These are phyloP conservation scores for Fragaria iinumae DNA, from an alignment of 306 rosid genomes.

Conservation along the genomic window DNA sequence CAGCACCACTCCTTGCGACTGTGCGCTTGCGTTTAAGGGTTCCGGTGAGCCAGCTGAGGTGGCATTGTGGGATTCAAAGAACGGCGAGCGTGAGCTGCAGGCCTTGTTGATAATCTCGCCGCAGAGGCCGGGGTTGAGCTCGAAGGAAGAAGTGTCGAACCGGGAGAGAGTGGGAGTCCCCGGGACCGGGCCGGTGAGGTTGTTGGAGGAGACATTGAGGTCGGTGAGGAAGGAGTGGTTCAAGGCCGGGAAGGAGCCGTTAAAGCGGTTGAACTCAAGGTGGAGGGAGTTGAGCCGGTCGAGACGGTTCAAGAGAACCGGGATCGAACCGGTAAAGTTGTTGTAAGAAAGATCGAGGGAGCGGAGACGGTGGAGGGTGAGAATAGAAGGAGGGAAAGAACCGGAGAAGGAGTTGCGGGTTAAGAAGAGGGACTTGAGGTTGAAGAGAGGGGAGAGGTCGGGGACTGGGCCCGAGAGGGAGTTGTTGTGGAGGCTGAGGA, in stretches of 20 bases:
- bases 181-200: slow-evolving; percentile 68
- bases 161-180: slow-evolving; percentile 44
- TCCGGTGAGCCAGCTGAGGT: slow-evolving; percentile 23
- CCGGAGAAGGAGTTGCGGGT: slow-evolving; percentile 61
- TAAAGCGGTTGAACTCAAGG: slow-evolving; percentile 58
- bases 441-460: slow-evolving; percentile 56
- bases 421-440: slow-evolving; percentile 66
- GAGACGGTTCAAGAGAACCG: slow-evolving; percentile 35
- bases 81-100: slow-evolving; percentile 45
- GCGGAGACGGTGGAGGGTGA: slow-evolving; percentile 54
- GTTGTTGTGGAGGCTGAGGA: slow-evolving; percentile 68
- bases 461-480: slow-evolving; percentile 81
- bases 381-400: slow-evolving; percentile 59
- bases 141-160: slow-evolving; percentile 48
- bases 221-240: slow-evolving; percentile 50
- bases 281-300: slow-evolving; percentile 54
- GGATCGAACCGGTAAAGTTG: slow-evolving; percentile 55
- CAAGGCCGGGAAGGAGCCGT: slow-evolving; percentile 57
- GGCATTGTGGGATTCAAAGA: slow-evolving; percentile 50
- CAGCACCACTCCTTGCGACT: slow-evolving; percentile 51
- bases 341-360: slow-evolving; percentile 60
- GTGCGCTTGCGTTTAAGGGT: slow-evolving; percentile 50
- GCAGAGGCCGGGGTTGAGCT: slow-evolving; percentile 57
- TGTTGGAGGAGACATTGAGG: slow-evolving; percentile 57
- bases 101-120: slow-evolving; percentile 63